Evolutionary conservation across 352 stramenopile genomes (phyloP).

Genomic region (Pythium rhizo-oryzae): DNA sequence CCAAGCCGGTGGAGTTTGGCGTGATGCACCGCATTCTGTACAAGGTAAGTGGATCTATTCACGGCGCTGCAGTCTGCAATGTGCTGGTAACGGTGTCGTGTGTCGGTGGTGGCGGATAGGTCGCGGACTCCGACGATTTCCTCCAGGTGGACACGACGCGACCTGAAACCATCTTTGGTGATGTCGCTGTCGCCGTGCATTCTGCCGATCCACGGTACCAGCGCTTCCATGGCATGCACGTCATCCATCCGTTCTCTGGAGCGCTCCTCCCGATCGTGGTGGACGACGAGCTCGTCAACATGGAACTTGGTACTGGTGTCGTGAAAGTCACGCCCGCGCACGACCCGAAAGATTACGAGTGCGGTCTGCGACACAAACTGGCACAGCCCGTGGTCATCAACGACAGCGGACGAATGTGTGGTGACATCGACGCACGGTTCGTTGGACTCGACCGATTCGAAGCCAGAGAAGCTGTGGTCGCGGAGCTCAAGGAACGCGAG

Average conservation of each 20-base stretch:
- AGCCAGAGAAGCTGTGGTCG: constrained; percentile 89
- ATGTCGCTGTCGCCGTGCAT: constrained; percentile 98
- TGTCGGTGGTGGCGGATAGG: constrained; percentile 12
- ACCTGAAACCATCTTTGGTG: constrained; percentile 99
- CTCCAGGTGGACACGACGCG: constrained; percentile 97
- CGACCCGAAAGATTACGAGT: constrained; percentile 99
- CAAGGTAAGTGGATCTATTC: constrained; percentile 32
- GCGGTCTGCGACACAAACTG: constrained; percentile 95
- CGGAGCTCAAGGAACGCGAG: constrained; percentile 86
- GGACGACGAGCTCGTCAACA: constrained; percentile 97
- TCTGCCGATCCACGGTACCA: constrained; percentile 95
- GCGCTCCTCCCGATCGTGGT: constrained; percentile 94
- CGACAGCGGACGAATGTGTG: constrained; percentile 67
- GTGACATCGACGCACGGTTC: constrained; percentile 82
- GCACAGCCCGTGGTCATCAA: constrained; percentile 75
- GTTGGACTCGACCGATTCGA: constrained; percentile 96
- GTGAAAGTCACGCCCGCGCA: constrained; percentile 98
- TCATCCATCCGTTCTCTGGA: constrained; percentile 95
- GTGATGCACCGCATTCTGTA: constrained; percentile 87
- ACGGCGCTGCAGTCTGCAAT: not conserved
- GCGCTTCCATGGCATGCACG: constrained; percentile 94
- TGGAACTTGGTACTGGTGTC: constrained; percentile 97
- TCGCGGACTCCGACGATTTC: constrained; percentile 61
- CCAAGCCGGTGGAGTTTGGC: constrained; percentile 77
- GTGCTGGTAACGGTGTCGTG: not conserved